Conservation (phyloP, 2,329 filamentous ascomycete species). For the Trichoderma brevicompactum region DNA sequence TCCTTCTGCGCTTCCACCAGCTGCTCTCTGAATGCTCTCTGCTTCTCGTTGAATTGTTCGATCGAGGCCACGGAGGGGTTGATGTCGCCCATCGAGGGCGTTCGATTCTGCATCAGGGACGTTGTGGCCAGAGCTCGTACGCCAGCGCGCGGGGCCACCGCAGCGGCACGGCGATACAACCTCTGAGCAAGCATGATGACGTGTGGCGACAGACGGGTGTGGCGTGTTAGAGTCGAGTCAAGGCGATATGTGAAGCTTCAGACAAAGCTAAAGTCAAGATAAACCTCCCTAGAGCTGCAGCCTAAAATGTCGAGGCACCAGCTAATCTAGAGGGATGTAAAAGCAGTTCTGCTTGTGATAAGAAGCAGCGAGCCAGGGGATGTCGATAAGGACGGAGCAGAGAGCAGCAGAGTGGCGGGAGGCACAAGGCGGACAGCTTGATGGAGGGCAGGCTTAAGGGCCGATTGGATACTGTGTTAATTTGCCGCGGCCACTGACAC, state of each 20-base stretch:
- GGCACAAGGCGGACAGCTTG: constrained; percentile 19
- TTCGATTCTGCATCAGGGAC: constrained; percentile 48
- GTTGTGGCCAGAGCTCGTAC: constrained; percentile 64
- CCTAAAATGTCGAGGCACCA: neutral
- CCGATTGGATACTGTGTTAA: constrained; percentile 37
- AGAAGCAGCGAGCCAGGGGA: constrained; percentile 3
- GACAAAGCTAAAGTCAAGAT: neutral
- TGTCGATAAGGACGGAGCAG: constrained; percentile 20
- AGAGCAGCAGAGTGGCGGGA: constrained; percentile 26
- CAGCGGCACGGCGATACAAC: constrained; percentile 52
- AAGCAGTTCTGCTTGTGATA: constrained; percentile 2
- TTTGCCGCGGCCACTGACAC: constrained; percentile 6
- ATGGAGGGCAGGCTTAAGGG: constrained; percentile 40
- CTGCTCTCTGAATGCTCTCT: constrained; percentile 84
- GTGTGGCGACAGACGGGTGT: constrained; percentile 28
- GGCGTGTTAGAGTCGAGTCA: constrained; percentile 26
- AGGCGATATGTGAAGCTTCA: neutral
- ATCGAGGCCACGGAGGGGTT: constrained; percentile 67
- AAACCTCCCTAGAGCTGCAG: constrained; percentile 7
- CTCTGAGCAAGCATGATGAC: constrained; percentile 56
- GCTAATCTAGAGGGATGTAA: neutral
- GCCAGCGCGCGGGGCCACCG: constrained; percentile 51
- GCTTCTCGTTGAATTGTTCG: constrained; percentile 77
- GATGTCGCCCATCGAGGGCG: constrained; percentile 86
- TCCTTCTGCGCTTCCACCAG: constrained; percentile 77